Evolutionary conservation across 345 rosid species (phyloP), one percentile per base, ranked within the genome.

Genomic region (Carallia brachiata): DNA sequence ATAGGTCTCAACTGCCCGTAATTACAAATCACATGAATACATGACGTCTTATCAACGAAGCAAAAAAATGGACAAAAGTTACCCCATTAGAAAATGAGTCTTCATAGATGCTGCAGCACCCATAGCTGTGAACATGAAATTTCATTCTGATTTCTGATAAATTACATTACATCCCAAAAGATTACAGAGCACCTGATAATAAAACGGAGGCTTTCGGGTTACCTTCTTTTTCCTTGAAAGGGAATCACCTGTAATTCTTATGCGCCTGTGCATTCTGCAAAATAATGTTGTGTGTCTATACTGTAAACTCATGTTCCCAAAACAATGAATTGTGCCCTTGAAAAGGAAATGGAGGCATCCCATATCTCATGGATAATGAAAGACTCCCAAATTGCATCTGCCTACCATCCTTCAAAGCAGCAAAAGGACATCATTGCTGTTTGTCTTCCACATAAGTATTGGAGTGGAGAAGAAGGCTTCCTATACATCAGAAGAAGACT

Each of bases 331-430:
- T n/a, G 15, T 52, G 50, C 73, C 18, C 10, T 63, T 37, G 55
- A 30, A 16, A 44, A 15, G 48, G 31, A 13, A 19, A n/a, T 17
- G 4, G 0, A 71, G 62, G 28, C 15, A 30, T 23, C 36, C 65
- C 16, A 18, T 34, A 52, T 7, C 39, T 52, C 66, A 12, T 10
- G 28, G 31, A 52, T 37, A 28, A 53, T 34, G 5, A 23, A 2
- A 0, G 48, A 15, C 67, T 62, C 37, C 73, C 52, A 34, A 62
- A 36, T 6, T 62, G 57, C 36, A 48, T 28, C 55, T 23, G 47
- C 36, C 8, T 28, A 6, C 1, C 16, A 44, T 44, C 64, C 71
- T 57, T 68, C 71, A 68, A 68, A 28, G 55, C 13, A 40, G 23
- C 23, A 56, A 44, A 40, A 68, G 2, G 44, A 8, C 57, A 48